These are phyloP conservation scores for Brettanomyces bruxellensis DNA, from an alignment of 805 yeast genomes.

Conservation along the genomic window DNA sequence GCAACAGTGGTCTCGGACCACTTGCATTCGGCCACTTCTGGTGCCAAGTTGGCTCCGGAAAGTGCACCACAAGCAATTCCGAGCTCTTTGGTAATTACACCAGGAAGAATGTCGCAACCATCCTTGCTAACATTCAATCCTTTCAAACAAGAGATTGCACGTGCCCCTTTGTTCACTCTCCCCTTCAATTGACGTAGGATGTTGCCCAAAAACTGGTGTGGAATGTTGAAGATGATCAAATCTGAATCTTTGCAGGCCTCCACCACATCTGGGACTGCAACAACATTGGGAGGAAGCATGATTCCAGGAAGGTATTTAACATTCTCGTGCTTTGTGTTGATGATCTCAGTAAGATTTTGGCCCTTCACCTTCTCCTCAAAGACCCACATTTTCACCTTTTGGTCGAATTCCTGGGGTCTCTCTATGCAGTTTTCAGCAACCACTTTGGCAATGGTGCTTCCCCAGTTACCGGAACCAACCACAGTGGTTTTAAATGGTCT, in stretches of 20 bases:
- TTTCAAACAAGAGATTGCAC: constrained; percentile 93
- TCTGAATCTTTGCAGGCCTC: constrained; percentile 77
- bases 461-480: constrained; percentile 98
- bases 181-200: constrained; percentile 73
- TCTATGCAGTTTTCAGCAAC: constrained; percentile 79
- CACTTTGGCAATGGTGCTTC: constrained; percentile 93
- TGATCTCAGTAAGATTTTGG: constrained; percentile 76
- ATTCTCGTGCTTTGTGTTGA: constrained; percentile 85
- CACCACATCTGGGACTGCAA: constrained; percentile 78
- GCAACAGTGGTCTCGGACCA: constrained; percentile 99
- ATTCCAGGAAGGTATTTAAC: constrained; percentile 91
- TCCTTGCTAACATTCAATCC: constrained; percentile 83
- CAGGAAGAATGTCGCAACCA: constrained; percentile 79
- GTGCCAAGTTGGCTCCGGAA: constrained; percentile 95
- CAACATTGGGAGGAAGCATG: constrained; percentile 73
- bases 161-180: constrained; percentile 53
- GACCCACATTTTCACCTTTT: constrained; percentile 92
- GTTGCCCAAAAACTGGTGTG: constrained; percentile 87
- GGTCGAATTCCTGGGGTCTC: constrained; percentile 63
- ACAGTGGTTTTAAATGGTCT: constrained; percentile 51
- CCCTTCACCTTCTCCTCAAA: constrained; percentile 79
- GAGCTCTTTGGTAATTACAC: constrained; percentile 67
- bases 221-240: constrained; percentile 85
- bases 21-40: constrained; percentile 89
- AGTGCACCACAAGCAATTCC: constrained; percentile 93